Evolutionary conservation across 164 flowering plant genomes (phyloP).

Genomic region (Houttuynia cordata): DNA sequence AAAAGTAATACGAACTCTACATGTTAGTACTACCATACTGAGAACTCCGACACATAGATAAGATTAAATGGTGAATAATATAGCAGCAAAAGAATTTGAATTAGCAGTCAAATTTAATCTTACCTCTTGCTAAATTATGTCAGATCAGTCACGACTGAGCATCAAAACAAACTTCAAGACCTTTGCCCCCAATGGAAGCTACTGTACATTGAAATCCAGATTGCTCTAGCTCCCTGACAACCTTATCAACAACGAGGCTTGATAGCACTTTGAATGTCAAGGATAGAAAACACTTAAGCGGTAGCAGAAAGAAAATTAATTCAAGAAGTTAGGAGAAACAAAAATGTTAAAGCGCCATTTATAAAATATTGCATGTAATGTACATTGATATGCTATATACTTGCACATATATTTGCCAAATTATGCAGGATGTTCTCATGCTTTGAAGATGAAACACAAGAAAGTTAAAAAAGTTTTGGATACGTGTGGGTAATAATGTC

Average conservation of each 20-base stretch:
- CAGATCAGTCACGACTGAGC: conserved; percentile 21
- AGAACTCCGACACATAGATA: background rate
- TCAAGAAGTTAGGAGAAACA: background rate
- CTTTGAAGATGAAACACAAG: background rate
- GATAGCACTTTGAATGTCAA: conserved; percentile 55
- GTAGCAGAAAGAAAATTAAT: background rate
- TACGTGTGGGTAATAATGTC: conserved; percentile 82
- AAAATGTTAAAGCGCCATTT: too few species aligned
- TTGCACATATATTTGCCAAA: background rate
- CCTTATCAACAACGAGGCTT: conserved; percentile 49
- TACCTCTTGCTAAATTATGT: conserved; percentile 1
- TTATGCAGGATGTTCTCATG: background rate
- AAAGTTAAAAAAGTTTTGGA: conserved; percentile 22
- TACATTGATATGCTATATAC: background rate
- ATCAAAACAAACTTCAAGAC: conserved; percentile 47
- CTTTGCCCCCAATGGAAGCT: conserved; percentile 70
- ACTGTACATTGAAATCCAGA: conserved; percentile 75
- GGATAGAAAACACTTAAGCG: conserved; percentile 14
- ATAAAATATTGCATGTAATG: too few species aligned
- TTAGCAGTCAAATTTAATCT: background rate
- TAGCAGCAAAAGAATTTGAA: background rate
- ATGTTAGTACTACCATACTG: background rate
- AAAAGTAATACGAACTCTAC: background rate
- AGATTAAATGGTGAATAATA: background rate
- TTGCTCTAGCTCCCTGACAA: conserved; percentile 59